phyloP scores from a whole-genome alignment of 805 yeast genomes.

The Candida berthetii region DNA sequence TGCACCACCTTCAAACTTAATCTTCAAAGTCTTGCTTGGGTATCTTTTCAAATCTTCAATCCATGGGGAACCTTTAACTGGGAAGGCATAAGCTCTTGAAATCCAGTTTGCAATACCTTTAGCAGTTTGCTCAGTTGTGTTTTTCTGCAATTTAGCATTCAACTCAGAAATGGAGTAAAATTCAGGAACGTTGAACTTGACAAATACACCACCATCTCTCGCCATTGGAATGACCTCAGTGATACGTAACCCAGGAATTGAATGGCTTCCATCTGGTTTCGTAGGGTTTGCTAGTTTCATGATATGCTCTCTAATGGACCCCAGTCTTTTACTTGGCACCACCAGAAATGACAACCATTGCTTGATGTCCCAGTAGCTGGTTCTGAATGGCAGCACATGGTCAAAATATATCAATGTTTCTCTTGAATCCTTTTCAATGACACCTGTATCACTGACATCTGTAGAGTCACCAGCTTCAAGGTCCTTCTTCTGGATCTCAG shows the following conservation, averaged over 20 bases:
- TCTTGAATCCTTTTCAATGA: slow-evolving; percentile 40
- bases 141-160: slow-evolving; percentile 42
- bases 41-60: slow-evolving; percentile 83
- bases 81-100: slow-evolving; percentile 50
- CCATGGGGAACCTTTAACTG: slow-evolving; percentile 94
- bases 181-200: slow-evolving; percentile 60
- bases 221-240: slow-evolving; percentile 60
- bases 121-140: slow-evolving; percentile 33
- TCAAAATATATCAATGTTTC: slow-evolving; percentile 54
- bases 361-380: slow-evolving; percentile 38
- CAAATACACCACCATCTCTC: slow-evolving; percentile 94
- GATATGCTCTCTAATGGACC: slow-evolving; percentile 33
- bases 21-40: slow-evolving; percentile 58
- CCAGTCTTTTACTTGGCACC: slow-evolving; percentile 26
- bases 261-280: slow-evolving; percentile 15
- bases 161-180: slow-evolving; percentile 43
- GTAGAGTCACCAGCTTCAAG: slow-evolving; percentile 49
- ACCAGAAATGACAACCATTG: slow-evolving; percentile 35
- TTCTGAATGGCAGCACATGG: slow-evolving; percentile 41
- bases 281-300: slow-evolving; percentile 31
- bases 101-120: slow-evolving; percentile 32
- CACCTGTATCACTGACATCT: slow-evolving; percentile 51
- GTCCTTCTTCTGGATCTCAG: slow-evolving; percentile 35
- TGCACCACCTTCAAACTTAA: slow-evolving; percentile 71
- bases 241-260: slow-evolving; percentile 38